Conservation (phyloP, 208 protist genomes). For the Strigomonas culicis region DNA sequence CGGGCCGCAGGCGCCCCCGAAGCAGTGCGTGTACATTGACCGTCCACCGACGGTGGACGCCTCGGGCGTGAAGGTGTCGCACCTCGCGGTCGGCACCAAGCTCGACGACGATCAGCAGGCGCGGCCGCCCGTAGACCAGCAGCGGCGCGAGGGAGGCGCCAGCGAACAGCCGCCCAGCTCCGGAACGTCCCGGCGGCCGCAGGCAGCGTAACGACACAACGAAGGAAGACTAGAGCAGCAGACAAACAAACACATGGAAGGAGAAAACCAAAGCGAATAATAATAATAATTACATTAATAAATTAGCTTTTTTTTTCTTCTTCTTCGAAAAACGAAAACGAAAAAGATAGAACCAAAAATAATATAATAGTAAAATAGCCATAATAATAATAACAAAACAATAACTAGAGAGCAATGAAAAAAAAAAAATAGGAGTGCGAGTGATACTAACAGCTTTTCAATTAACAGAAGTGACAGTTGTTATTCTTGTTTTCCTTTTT, state of each 20-base stretch:
- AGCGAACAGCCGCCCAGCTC: too few relatives aligned
- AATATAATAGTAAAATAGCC: too few relatives aligned
- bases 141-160: too few relatives aligned
- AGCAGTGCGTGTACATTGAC: slow-evolving; percentile 84
- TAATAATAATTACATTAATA: background rate
- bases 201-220: too few relatives aligned
- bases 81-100: slow-evolving; percentile 68
- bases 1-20: slow-evolving; percentile 49
- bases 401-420: background rate
- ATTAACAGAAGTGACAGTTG: background rate
- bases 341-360: background rate
- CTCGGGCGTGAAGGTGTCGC: slow-evolving; percentile 34
- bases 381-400: too few relatives aligned
- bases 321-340: background rate
- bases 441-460: too few relatives aligned
- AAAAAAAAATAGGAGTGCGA: too few relatives aligned
- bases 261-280: background rate
- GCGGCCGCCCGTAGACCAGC: too few relatives aligned
- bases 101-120: slow-evolving; percentile 48
- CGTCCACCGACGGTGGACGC: slow-evolving; percentile 47
- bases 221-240: too few relatives aligned
- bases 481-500: background rate
- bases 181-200: too few relatives aligned
- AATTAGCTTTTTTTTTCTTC: background rate
- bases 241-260: too few relatives aligned